Base-by-base conservation (phyloP, 2,329 filamentous ascomycete species). In the Apiospora hydei region DNA sequence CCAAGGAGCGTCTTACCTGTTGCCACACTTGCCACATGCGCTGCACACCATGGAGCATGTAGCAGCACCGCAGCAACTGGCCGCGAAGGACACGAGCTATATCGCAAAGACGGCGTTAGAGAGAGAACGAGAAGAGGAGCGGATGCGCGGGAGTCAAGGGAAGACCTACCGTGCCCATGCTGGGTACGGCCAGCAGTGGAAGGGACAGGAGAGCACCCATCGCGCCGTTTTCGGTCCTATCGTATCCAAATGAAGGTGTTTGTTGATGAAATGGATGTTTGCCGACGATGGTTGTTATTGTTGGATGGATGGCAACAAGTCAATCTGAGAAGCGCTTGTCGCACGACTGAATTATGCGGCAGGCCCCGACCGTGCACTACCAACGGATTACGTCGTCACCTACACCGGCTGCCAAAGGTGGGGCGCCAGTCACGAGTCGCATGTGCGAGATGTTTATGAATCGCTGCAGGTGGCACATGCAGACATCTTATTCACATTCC, bases 41-140 rank as follows among this genome's bases (percentile, higher is more conserved):
- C 93, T 96, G 85, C 95, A 98, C 68, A 98, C 92, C 82, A 96
- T 96, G 77, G 95, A 97, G 84, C 96, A 98, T 70, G 96, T 98
- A 66, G 96, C 95, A 41, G 96, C 96, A 80, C 96, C 96, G 82
- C 96, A 99, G 85, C 96, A 99, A 79, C 95, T 98, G 75, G 93
- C 94, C 74, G 87, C 93, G 77, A 95, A 91, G 61, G 93, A 94
- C 76, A 94, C 81, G 75, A 97, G 78, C 94, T 95, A 79, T 46
- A 41, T 64, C n/a, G 34, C 57, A n/a, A 41, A 13, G 34, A 41
- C 10, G 34, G 34, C 57, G 57, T 64, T 64, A 64, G 70, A 53
- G 66, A 61, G 44, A 5, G 34, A 38, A 30, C 26, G 26, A 30
- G 2, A 30, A 30, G 26, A 30, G 1, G 34, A 47, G 8, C 43